Base-by-base conservation (phyloP, 352 stramenopile species). In the Phytophthora colocasiae region DNA sequence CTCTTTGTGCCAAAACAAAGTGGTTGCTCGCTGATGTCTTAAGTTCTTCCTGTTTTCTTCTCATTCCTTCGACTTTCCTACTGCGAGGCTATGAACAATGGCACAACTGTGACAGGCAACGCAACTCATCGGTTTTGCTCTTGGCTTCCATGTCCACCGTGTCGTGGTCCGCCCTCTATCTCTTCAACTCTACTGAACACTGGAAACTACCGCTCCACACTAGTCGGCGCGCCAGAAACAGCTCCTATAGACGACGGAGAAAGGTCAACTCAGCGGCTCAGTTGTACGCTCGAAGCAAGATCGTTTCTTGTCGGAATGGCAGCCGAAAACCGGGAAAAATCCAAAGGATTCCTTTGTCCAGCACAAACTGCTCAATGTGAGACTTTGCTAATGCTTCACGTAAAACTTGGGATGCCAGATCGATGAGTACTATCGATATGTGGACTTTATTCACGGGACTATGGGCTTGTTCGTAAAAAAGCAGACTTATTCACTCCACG, bases 151-250 rank as follows among this genome's bases (percentile, higher is more conserved):
- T 49, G 48, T 55, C 58, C 64, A 71, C 58, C 63, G 12, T 58
- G 41, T 5, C 44, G 34, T 48, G 58, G 52, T 72, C 64, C 43
- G 29, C 44, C 63, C 49, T 58, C 49, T 32, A 63, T 58, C 27
- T 58, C 36, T 58, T 55, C 38, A 63, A 64, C 19, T 58, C 36
- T 17, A 22, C 62, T 66, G 63, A 63, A 57, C 57, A 43, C 51
- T 46, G 14, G 56, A 62, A 66, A 71, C 54, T 27, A 54, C 48
- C 31, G 19, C 19, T 19, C 19, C 19, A 19, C 19, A 19, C 19
- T 19, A 47, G 51, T 69, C 52, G 58, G 47, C 53, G 44, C 50
- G 59, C 29, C 58, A 60, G 58, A 73, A 73, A 73, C 65, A 55
- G 57, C 31, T 36, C 31, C 31, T 10, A 14, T 36, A 36, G 31